phyloP scores from a whole-genome alignment of 495 filamentous ascomycete genomes.

The Hyaloscypha variabilis region DNA sequence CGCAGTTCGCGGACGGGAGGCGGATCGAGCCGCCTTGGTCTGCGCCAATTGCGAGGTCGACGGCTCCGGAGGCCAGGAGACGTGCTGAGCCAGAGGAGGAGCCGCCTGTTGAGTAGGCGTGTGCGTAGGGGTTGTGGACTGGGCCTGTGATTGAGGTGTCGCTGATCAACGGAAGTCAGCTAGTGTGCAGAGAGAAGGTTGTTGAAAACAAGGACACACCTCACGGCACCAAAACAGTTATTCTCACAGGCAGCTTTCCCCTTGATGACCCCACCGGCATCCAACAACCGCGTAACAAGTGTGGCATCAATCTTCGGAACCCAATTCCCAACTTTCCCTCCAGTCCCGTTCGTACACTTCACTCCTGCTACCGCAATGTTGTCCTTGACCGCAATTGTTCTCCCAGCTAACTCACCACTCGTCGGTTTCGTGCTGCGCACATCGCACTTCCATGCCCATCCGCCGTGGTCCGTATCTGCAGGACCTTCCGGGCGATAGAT shows the following conservation, averaged over 20 bases:
- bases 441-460: constrained; percentile 30
- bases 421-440: constrained; percentile 33
- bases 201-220: constrained; percentile 22
- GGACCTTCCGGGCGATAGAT: constrained; percentile 18
- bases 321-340: constrained; percentile 35
- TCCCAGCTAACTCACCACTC: constrained; percentile 34
- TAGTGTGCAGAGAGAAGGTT: not conserved
- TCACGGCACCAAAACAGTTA: constrained; percentile 10
- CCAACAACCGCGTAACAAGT: constrained; percentile 38
- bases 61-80: constrained; percentile 50
- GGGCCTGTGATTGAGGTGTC: constrained; percentile 51
- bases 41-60: constrained; percentile 59
- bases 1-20: constrained; percentile 53
- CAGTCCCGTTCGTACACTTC: constrained; percentile 40
- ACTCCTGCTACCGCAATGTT: constrained; percentile 42
- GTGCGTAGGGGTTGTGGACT: constrained; percentile 51
- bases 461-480: constrained; percentile 18
- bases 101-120: constrained; percentile 57
- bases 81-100: constrained; percentile 59
- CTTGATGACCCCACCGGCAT: constrained; percentile 37
- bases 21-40: constrained; percentile 66
- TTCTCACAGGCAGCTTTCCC: constrained; percentile 39
- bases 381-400: constrained; percentile 42
- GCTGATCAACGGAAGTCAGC: constrained; percentile 17
- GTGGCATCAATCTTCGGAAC: constrained; percentile 40